phyloP scores from a whole-genome alignment of 345 rosid genomes.

The Rhodomyrtus tomentosa region DNA sequence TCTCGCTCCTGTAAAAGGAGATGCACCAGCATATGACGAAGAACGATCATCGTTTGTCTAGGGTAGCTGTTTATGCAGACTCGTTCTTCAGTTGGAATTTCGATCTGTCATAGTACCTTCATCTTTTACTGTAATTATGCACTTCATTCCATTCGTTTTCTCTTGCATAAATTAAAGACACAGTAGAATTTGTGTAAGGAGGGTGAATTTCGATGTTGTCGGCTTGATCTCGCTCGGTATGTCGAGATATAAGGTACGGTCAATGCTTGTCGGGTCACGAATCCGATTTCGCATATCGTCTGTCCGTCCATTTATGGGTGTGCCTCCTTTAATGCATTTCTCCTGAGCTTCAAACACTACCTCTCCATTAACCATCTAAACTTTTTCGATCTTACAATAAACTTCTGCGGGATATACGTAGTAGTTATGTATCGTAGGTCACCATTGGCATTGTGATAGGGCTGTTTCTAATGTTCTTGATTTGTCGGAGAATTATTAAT shows the following conservation, averaged over 20 bases:
- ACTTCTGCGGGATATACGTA: background rate
- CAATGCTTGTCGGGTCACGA: background rate
- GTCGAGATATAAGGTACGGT: background rate
- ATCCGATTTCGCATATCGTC: background rate
- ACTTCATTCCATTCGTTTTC: background rate
- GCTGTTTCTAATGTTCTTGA: background rate
- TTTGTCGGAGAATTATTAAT: background rate
- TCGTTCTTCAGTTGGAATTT: background rate
- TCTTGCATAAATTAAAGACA: background rate
- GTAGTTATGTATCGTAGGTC: background rate
- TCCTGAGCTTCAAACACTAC: background rate
- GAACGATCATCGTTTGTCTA: background rate
- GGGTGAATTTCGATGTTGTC: background rate
- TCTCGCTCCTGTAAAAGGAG: slow-evolving; percentile 17
- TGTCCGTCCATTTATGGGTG: background rate
- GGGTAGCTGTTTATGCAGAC: background rate
- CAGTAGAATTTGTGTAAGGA: too few species aligned
- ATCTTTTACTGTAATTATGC: background rate
- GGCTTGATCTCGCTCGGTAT: background rate
- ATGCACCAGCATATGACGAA: slow-evolving; percentile 22
- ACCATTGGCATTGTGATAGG: background rate
- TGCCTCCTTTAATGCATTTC: background rate
- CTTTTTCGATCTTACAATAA: background rate
- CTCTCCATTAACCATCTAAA: background rate
- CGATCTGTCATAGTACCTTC: background rate